A percentile compares a stretch with the other conserved stretches of the same genome.
These are phyloP conservation scores for Taxillus chinensis DNA, from an alignment of 164 flowering plant genomes.

Conservation along the genomic window DNA sequence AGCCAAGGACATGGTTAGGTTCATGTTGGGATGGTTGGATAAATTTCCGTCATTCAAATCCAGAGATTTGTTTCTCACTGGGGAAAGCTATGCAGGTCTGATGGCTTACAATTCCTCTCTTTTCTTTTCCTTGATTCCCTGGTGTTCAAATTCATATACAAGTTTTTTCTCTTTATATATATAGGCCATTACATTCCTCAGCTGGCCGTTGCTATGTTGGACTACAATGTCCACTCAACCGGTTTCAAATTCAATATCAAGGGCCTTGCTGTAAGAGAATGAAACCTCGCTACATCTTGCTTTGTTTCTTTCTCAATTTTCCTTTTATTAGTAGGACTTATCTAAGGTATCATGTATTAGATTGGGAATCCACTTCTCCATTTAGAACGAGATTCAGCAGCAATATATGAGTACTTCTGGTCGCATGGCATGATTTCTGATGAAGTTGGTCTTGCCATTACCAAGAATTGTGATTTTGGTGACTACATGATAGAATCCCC, in stretches of 20 bases:
- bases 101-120: not conserved
- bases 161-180: not conserved
- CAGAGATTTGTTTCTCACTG: conserved; percentile 70
- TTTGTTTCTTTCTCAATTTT: no score
- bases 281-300: not conserved
- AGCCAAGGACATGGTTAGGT: conserved; percentile 73
- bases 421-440: conserved; percentile 98
- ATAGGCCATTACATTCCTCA: conserved; percentile 95
- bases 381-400: conserved; percentile 59
- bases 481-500: conserved; percentile 53
- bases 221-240: conserved; percentile 54
- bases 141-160: not conserved
- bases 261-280: conserved; percentile 77
- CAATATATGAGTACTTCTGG: conserved; percentile 81
- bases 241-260: conserved; percentile 77
- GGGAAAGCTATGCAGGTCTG: conserved; percentile 97
- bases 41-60: conserved; percentile 70
- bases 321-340: conserved; percentile 4
- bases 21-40: conserved; percentile 62
- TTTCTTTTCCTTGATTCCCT: not conserved
- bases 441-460: conserved; percentile 69
- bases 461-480: conserved; percentile 69
- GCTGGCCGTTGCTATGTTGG: conserved; percentile 59
- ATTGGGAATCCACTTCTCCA: conserved; percentile 91
- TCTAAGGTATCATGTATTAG: conserved; percentile 16